Conservation (phyloP, 2,329 filamentous ascomycete species). For the Venturia effusa region DNA sequence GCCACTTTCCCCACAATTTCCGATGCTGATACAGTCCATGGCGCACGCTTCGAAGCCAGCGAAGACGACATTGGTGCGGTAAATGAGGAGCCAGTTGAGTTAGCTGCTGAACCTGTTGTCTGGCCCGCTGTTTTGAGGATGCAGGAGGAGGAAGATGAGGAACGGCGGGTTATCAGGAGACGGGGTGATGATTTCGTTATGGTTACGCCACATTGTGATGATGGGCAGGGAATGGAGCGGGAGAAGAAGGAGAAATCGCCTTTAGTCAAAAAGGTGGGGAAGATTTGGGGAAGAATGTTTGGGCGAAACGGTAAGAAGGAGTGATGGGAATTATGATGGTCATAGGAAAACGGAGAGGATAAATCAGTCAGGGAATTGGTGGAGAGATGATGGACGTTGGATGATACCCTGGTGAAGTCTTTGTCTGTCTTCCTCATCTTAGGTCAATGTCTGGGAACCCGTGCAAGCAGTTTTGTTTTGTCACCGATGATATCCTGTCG, state of each 20-base stretch:
- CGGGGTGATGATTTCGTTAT: background rate
- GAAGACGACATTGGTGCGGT: background rate
- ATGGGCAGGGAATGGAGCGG: background rate
- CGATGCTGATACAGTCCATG: background rate
- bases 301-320: background rate
- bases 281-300: background rate
- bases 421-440: no score
- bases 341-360: no score
- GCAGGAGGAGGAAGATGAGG: background rate
- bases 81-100: background rate
- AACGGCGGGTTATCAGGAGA: background rate
- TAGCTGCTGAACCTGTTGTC: background rate
- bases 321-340: background rate
- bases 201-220: background rate
- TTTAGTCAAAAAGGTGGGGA: background rate
- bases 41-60: background rate
- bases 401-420: no score
- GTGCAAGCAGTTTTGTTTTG: no score
- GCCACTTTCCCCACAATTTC: background rate
- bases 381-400: no score
- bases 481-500: no score
- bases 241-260: background rate
- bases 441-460: no score
- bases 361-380: no score
- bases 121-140: background rate